Conservation (phyloP, 345 rosid species). For the Rhizophora apiculata region DNA sequence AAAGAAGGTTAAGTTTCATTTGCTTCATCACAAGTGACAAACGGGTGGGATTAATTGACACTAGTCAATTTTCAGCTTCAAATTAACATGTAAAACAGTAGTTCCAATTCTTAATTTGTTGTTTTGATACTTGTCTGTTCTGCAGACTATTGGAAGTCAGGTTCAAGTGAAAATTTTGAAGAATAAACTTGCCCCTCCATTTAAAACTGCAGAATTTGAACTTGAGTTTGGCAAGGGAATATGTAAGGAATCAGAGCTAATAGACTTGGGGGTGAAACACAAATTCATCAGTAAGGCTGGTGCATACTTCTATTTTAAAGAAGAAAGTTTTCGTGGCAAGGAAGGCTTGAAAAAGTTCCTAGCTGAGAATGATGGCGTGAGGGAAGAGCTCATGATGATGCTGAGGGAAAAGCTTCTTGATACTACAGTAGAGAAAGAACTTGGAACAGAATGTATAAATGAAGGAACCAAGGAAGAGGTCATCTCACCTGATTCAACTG, state of each 20-base stretch:
- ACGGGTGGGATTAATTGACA: too few species aligned
- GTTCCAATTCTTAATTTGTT: neutral
- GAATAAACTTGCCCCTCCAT: slow-evolving; percentile 96
- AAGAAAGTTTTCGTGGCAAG: slow-evolving; percentile 62
- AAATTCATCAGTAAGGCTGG: slow-evolving; percentile 59
- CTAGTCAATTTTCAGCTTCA: too few species aligned
- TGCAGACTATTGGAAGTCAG: slow-evolving; percentile 74
- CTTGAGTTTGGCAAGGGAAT: slow-evolving; percentile 97
- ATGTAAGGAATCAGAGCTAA: slow-evolving; percentile 61
- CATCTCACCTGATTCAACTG: slow-evolving; percentile 46
- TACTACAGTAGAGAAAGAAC: slow-evolving; percentile 25
- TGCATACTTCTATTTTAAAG: slow-evolving; percentile 44
- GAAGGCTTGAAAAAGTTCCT: slow-evolving; percentile 67
- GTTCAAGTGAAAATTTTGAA: slow-evolving; percentile 81
- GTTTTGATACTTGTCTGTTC: slow-evolving; percentile 2
- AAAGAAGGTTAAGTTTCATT: too few species aligned
- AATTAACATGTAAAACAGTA: too few species aligned
- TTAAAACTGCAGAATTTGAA: slow-evolving; percentile 75
- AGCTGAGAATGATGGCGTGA: slow-evolving; percentile 36
- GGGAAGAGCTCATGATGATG: slow-evolving; percentile 59
- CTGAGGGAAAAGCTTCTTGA: slow-evolving; percentile 60
- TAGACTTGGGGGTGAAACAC: slow-evolving; percentile 69
- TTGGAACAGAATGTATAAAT: slow-evolving; percentile 26
- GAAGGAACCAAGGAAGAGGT: slow-evolving; percentile 37
- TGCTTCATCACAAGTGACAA: too few species aligned